A percentile compares a stretch with the other conserved stretches of the same genome.
phyloP scores from a whole-genome alignment of 2,329 filamentous ascomycete species.

The Cordyceps farinosa region DNA sequence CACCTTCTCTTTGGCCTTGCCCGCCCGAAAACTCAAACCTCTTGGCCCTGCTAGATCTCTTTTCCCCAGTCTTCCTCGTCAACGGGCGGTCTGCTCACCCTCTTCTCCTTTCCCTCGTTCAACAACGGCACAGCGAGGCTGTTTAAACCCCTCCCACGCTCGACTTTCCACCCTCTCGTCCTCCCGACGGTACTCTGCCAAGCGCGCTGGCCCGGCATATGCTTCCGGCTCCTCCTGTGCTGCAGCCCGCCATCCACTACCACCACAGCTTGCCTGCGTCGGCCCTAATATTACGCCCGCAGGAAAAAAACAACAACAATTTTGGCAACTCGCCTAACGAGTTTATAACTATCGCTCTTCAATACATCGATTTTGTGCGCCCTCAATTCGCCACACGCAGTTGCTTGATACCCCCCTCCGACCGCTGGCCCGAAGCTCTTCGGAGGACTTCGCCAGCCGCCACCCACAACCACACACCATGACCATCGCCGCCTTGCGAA shows the following conservation, averaged over 20 bases:
- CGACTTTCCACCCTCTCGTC: background rate
- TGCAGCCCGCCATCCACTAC: background rate
- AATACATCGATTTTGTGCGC: background rate
- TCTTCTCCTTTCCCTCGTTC: background rate
- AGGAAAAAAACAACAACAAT: background rate
- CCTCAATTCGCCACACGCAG: background rate
- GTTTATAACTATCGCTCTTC: background rate
- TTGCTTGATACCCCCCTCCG: background rate
- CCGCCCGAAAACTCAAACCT: background rate
- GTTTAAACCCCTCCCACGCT: background rate
- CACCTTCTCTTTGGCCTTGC: too few relatives aligned
- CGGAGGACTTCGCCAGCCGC: slow-evolving; percentile 1
- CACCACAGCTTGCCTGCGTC: background rate
- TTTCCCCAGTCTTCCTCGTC: background rate
- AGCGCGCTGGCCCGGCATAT: background rate
- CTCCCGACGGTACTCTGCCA: background rate
- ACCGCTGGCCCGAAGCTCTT: background rate
- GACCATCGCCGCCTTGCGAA: slow-evolving; percentile 55
- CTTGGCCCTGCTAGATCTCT: background rate
- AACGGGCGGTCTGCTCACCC: background rate
- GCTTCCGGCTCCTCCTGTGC: background rate
- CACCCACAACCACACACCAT: slow-evolving; percentile 23
- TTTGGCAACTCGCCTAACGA: background rate
- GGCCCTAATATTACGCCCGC: background rate
- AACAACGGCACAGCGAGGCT: background rate